Base-by-base conservation (phyloP, 768 basidiomycete species). In the Asterophora lycoperdoides region DNA sequence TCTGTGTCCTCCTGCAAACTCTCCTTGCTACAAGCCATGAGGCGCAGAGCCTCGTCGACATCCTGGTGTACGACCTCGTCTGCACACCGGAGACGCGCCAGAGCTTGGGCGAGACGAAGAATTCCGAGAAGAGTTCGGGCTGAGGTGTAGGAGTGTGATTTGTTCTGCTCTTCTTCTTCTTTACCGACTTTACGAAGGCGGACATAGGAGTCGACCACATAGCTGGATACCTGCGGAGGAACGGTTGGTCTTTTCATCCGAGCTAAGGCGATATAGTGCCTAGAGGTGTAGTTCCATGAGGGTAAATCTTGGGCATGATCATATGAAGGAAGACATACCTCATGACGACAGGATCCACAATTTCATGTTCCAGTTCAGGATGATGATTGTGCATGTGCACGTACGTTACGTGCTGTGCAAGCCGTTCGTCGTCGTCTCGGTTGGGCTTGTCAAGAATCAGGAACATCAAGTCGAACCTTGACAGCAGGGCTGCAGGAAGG, bases 21-120 rank as follows among this genome's bases (percentile, higher is more conserved):
- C 61, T 90, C 88, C 67, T 98, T 99, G 70, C 89, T 92, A 57
- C 89, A 92, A 51, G 93, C 92, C 94, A 99, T 98, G 52, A 99
- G 72, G 33, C 96, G 84, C 53, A 99, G 73, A 2, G 96, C 96
- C 68, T 98, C 96, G 61, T 98, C 93, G 10, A 99, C 93, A 62
- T 99, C 96, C 33, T 79, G 76, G 48, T 84, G 81, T 41, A 83
- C 83, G 34, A 98, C 96, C 2, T 71, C 70, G 59, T 86, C 81
- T 43, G 88, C 80, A 70, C 86, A 91, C 32, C 95, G 85, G 20
- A 99, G 75, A 14, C 96, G 86, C 1, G 96, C 94, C 36, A 95
- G 84, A 0, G 94, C 93, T 65, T 99, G 96, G 0, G 95, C 81
- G 29, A 99, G 82, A 52, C 96, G 92, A 3, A 99, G 79, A 40